phyloP scores from a whole-genome alignment of 257 asterid genomes.

The Mitragyna speciosa region DNA sequence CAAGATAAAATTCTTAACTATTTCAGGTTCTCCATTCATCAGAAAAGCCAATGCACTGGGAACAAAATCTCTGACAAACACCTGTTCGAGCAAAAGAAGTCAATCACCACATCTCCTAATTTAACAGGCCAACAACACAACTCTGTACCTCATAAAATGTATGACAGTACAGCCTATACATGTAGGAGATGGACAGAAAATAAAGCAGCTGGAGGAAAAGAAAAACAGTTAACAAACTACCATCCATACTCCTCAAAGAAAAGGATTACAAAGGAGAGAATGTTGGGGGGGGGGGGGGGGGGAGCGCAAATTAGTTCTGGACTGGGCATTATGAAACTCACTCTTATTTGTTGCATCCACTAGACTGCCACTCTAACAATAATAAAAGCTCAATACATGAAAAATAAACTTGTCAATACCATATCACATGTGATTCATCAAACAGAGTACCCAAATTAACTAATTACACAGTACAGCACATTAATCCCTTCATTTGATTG shows the following conservation, averaged over 20 bases:
- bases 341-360: not conserved
- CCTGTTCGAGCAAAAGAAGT: conserved; percentile 35
- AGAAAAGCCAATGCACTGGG: conserved; percentile 74
- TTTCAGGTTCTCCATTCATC: conserved; percentile 70
- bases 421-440: not conserved
- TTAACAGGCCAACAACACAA: not conserved
- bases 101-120: conserved; percentile 13
- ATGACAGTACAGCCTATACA: not conserved
- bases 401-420: not conserved
- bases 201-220: not conserved
- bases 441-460: not conserved
- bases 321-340: not conserved
- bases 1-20: conserved; percentile 59
- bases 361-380: not conserved
- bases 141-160: not conserved
- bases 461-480: not conserved
- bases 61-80: conserved; percentile 72
- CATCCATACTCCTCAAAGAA: not conserved
- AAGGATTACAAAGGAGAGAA: no score
- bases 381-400: not conserved
- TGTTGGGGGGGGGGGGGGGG: no score
- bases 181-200: not conserved
- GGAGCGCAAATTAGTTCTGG: no score
- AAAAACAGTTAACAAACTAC: not conserved
- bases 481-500: not conserved